Conservation (phyloP, 1,284 basidiomycete genomes). For the Marasmius tenuissimus region DNA sequence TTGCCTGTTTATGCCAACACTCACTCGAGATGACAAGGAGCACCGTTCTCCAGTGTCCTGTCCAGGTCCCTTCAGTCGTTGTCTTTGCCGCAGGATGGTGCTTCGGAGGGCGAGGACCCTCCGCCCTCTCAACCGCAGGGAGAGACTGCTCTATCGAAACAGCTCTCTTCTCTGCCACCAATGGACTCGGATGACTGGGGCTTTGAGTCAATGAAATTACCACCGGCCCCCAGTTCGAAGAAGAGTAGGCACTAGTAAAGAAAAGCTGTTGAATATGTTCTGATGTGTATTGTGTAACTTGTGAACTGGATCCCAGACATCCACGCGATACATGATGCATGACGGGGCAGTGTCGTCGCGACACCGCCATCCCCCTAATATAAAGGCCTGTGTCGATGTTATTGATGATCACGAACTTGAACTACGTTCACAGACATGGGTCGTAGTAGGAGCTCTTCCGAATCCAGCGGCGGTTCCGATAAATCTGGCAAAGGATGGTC, state of each 20-base stretch:
- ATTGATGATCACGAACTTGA: neutral
- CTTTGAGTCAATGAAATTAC: slow-evolving; percentile 19
- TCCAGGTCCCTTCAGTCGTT: slow-evolving; percentile 39
- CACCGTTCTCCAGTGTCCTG: slow-evolving; percentile 31
- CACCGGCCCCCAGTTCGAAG: slow-evolving; percentile 14
- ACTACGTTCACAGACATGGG: neutral
- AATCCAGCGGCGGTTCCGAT: slow-evolving; percentile 5
- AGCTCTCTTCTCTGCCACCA: slow-evolving; percentile 26
- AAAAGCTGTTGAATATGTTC: too few species aligned
- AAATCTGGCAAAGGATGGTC: neutral
- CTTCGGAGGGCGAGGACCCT: slow-evolving; percentile 10
- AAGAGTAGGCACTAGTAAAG: neutral
- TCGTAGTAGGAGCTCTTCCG: slow-evolving; percentile 7
- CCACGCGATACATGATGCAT: too few species aligned
- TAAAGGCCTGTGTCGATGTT: neutral
- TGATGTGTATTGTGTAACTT: neutral
- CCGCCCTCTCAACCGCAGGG: slow-evolving; percentile 8
- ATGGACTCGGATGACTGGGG: slow-evolving; percentile 37
- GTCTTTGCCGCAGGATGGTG: slow-evolving; percentile 28
- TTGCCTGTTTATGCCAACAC: slow-evolving; percentile 2
- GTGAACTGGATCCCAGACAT: neutral
- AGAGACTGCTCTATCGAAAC: slow-evolving; percentile 14
- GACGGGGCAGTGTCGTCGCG: neutral
- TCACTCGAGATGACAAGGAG: neutral
- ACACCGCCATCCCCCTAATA: neutral